These are phyloP conservation scores for Pseudogymnoascus sp. DNA, from an alignment of 2,329 filamentous ascomycete species.

Conservation along the genomic window DNA sequence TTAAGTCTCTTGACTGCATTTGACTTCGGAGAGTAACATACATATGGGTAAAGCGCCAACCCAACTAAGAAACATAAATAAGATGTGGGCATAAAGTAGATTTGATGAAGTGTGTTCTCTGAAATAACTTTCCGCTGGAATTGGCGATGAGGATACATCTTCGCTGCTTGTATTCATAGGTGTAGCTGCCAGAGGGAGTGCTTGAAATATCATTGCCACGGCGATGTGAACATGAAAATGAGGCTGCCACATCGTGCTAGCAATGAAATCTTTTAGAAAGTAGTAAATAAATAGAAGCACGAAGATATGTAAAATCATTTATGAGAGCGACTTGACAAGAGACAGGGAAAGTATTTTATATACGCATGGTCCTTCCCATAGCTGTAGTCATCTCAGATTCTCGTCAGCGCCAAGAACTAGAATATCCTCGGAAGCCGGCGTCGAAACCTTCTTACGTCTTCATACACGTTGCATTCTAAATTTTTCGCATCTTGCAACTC, in stretches of 20 bases:
- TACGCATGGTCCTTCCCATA: constrained; percentile 7
- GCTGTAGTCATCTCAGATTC: constrained; percentile 9
- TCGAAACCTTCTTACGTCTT: neutral
- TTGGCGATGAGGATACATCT: constrained; percentile 10
- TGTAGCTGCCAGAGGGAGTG: constrained; percentile 11
- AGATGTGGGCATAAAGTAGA: constrained; percentile 10
- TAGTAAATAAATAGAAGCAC: constrained; percentile 10
- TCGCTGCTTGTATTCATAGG: constrained; percentile 10
- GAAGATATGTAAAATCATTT: constrained; percentile 4
- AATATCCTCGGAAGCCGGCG: constrained; percentile 10
- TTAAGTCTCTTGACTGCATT: constrained; percentile 1
- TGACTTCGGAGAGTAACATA: constrained; percentile 10
- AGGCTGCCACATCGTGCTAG: constrained; percentile 11
- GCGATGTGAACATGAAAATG: constrained; percentile 8
- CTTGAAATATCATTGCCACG: constrained; percentile 10
- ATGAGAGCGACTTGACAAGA: neutral
- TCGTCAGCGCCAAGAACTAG: constrained; percentile 11
- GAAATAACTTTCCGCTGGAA: constrained; percentile 13
- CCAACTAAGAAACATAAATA: constrained; percentile 11
- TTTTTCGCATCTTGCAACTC: constrained; percentile 13
- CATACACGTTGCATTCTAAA: neutral
- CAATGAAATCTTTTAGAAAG: constrained; percentile 7
- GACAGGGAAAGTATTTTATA: constrained; percentile 5
- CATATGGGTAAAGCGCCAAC: constrained; percentile 10
- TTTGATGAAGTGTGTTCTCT: constrained; percentile 10